phyloP scores from a whole-genome alignment of 495 filamentous ascomycete species.

The Bacidia rubella region DNA sequence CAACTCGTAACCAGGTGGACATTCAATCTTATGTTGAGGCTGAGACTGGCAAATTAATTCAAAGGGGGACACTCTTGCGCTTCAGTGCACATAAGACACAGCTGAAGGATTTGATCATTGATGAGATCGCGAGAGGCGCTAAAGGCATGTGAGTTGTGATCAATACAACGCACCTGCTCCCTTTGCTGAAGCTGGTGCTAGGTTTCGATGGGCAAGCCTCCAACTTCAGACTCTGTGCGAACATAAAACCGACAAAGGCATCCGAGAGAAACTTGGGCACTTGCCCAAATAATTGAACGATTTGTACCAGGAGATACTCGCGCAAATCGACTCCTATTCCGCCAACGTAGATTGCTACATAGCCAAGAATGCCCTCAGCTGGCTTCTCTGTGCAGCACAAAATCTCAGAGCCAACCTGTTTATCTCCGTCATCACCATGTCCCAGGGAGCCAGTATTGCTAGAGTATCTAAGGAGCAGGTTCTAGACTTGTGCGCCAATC shows the following conservation, averaged over 20 bases:
- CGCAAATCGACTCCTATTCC: too few relatives aligned
- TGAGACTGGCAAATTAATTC: constrained; percentile 17
- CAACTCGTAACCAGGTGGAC: constrained; percentile 21
- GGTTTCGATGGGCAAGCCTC: constrained; percentile 26
- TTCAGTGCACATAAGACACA: background rate
- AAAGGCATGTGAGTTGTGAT: constrained; percentile 25
- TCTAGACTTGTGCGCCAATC: constrained; percentile 18
- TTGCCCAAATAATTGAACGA: constrained; percentile 17
- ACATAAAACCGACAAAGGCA: constrained; percentile 13
- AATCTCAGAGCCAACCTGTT: too few relatives aligned
- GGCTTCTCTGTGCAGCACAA: background rate
- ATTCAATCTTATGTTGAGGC: constrained; percentile 21
- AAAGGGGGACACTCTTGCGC: constrained; percentile 8
- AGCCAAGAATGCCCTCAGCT: background rate
- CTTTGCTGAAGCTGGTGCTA: too few relatives aligned
- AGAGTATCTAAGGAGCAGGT: constrained; percentile 2
- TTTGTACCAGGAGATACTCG: constrained; percentile 15
- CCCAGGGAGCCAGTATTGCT: background rate
- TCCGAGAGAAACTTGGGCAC: constrained; percentile 15
- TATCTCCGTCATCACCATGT: background rate
- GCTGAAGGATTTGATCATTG: constrained; percentile 15
- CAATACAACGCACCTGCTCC: too few relatives aligned
- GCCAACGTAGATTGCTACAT: background rate
- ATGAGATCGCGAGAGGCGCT: constrained; percentile 17
- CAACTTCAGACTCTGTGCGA: constrained; percentile 22